Percentiles rank a stretch among this genome's conserved stretches.
Conservation (phyloP, 306 rosid species). For the Ceratonia siliqua region DNA sequence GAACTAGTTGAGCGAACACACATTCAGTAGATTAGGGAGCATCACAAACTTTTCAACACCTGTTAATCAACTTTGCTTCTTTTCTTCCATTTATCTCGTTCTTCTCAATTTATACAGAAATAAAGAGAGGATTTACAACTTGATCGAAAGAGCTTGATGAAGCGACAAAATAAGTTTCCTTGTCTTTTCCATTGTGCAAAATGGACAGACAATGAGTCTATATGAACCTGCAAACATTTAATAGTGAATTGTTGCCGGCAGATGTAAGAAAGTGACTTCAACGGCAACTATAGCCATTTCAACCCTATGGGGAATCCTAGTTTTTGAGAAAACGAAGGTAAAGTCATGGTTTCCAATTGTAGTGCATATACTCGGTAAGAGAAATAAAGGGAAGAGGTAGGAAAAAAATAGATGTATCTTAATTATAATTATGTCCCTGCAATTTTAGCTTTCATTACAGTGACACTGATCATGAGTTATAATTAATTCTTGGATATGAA, state of each 20-base stretch:
- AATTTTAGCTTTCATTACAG: background rate
- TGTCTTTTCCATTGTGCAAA: constrained; percentile 23
- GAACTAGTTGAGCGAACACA: background rate
- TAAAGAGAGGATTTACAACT: constrained; percentile 1
- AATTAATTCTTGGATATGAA: background rate
- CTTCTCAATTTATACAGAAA: background rate
- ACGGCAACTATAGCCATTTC: constrained; percentile 25
- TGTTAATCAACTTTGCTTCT: background rate
- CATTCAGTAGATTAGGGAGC: background rate
- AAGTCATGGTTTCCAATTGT: background rate
- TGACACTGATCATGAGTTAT: background rate
- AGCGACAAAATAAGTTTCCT: constrained; percentile 25
- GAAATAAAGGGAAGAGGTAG: background rate
- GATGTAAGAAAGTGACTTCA: constrained; percentile 38
- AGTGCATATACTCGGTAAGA: background rate
- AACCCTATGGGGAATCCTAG: constrained; percentile 17
- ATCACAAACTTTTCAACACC: background rate
- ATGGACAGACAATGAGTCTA: constrained; percentile 27
- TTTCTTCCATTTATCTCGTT: background rate
- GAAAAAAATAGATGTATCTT: no score
- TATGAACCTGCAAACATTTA: constrained; percentile 13
- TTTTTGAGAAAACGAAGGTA: constrained; percentile 7
- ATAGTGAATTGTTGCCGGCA: constrained; percentile 31
- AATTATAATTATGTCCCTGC: no score
- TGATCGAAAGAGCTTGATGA: constrained; percentile 11